Conservation (phyloP, 805 yeast species). For the Kregervanrija delftensis region DNA sequence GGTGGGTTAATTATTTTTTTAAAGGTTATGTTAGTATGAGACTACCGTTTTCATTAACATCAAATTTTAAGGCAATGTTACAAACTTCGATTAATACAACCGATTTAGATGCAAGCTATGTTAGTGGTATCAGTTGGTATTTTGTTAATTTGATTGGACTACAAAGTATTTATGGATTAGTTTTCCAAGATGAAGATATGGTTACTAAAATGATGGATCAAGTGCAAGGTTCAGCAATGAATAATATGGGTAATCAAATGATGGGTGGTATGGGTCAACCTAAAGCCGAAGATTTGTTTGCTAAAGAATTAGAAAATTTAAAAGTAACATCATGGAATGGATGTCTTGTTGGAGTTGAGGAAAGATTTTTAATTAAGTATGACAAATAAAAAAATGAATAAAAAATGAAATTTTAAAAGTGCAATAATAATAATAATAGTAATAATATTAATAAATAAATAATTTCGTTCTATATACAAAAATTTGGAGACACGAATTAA, state of each 20-base stretch:
- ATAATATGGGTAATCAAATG: too few relatives aligned
- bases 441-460: not conserved
- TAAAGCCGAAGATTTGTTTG: constrained; percentile 55
- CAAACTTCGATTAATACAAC: constrained; percentile 82
- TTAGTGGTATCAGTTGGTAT: constrained; percentile 92
- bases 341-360: constrained; percentile 54
- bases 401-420: not conserved
- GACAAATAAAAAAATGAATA: not conserved
- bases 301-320: constrained; percentile 66
- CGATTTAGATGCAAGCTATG: constrained; percentile 87
- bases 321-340: constrained; percentile 7
- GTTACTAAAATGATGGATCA: constrained; percentile 39
- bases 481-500: constrained; percentile 1
- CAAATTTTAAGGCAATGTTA: constrained; percentile 84
- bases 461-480: not conserved
- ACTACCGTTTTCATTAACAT: constrained; percentile 87
- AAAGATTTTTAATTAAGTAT: constrained; percentile 35
- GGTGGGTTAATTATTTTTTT: constrained; percentile 91
- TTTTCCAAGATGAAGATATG: constrained; percentile 48
- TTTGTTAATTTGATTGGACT: constrained; percentile 83
- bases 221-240: constrained; percentile 17
- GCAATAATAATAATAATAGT: not conserved
- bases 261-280: constrained; percentile 36
- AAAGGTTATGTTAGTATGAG: constrained; percentile 85
- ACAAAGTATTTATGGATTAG: constrained; percentile 65